phyloP scores from a whole-genome alignment of 495 filamentous ascomycete genomes.

The Talaromyces nanjingensis region DNA sequence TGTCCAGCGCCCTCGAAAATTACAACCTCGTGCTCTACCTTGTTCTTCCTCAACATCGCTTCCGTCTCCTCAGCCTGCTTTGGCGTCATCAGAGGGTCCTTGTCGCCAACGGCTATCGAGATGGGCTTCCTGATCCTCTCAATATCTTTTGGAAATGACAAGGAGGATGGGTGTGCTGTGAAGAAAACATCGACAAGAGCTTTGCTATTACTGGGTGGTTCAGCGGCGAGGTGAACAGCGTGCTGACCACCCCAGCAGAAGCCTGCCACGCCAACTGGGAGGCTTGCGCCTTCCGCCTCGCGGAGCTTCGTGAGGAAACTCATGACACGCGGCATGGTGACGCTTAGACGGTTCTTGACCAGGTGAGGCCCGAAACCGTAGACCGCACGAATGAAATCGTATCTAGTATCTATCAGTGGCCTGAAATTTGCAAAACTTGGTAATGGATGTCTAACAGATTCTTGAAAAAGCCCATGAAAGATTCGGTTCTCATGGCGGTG shows the following conservation, averaged over 20 bases:
- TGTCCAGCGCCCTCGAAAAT: constrained; percentile 50
- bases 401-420: constrained; percentile 10
- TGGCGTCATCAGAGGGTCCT: constrained; percentile 37
- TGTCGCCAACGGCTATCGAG: constrained; percentile 48
- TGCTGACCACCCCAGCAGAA: constrained; percentile 59
- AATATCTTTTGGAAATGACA: constrained; percentile 48
- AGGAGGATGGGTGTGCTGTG: constrained; percentile 46
- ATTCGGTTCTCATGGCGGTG: neutral
- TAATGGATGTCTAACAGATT: neutral
- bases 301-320: constrained; percentile 42
- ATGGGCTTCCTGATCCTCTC: constrained; percentile 44
- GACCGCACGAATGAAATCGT: constrained; percentile 13
- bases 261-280: constrained; percentile 41
- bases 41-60: constrained; percentile 21
- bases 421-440: neutral
- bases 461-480: neutral
- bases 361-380: constrained; percentile 27
- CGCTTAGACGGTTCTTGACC: constrained; percentile 22
- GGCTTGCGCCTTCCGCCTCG: constrained; percentile 18
- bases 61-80: constrained; percentile 35
- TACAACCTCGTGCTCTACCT: constrained; percentile 36
- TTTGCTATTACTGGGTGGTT: constrained; percentile 14
- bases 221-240: constrained; percentile 33
- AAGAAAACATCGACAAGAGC: constrained; percentile 45
- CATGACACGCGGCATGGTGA: constrained; percentile 35